phyloP scores from a whole-genome alignment of 2,329 filamentous ascomycete genomes.

The Apiospora arundinis region DNA sequence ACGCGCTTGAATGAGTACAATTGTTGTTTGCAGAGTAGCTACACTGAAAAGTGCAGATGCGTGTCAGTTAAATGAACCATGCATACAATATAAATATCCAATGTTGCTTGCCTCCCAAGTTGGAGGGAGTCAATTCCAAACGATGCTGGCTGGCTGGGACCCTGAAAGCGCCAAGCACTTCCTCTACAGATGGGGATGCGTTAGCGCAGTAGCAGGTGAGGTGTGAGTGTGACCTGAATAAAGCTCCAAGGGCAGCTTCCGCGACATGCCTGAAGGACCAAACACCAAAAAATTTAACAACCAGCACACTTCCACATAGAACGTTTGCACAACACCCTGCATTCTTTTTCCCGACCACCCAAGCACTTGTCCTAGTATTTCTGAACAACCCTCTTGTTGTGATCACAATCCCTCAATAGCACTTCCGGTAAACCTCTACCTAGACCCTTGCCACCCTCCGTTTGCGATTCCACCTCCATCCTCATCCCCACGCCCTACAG shows the following conservation, averaged over 20 bases:
- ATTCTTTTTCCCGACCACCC: constrained; percentile 11
- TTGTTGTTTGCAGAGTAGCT: not conserved
- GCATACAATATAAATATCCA: not conserved
- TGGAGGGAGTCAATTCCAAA: not conserved
- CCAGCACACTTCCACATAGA: not conserved
- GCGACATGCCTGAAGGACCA: constrained; percentile 2
- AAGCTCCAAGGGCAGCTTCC: constrained; percentile 15
- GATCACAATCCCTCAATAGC: not conserved
- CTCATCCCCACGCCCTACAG: not conserved
- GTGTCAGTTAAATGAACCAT: no score
- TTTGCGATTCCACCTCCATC: constrained; percentile 4
- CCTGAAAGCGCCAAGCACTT: not conserved
- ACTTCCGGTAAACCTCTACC: not conserved
- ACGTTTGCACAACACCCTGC: constrained; percentile 2
- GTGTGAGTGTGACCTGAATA: not conserved
- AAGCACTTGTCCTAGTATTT: constrained; percentile 11
- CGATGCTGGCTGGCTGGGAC: not conserved
- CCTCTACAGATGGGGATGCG: not conserved
- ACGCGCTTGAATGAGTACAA: not conserved
- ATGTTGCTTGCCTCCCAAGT: not conserved
- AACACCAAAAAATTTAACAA: constrained; percentile 16
- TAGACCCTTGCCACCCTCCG: not conserved
- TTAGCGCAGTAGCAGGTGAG: no score
- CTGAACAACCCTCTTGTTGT: not conserved
- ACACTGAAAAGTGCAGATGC: not conserved